Evolutionary conservation across 2,329 filamentous ascomycete species (phyloP).

Genomic region (Pseudonectria foliicola): DNA sequence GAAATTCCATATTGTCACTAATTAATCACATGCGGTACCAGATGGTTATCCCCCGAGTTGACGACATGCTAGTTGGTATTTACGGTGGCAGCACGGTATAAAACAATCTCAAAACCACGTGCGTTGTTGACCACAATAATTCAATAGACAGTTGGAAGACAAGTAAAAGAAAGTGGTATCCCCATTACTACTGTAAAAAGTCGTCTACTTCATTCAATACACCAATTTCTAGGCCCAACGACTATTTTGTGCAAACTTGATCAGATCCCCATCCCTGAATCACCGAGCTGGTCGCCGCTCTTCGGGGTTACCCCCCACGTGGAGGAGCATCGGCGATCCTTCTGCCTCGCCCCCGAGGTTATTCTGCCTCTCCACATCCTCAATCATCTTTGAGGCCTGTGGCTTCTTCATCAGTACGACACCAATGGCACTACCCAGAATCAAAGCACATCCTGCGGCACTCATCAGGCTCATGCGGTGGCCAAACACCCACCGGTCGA

Average conservation of each 20-base stretch:
- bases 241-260: background rate
- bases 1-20: too few relatives aligned
- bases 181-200: too few relatives aligned
- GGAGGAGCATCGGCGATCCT: constrained; percentile 33
- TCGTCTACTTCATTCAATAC: too few relatives aligned
- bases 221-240: too few relatives aligned
- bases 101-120: too few relatives aligned
- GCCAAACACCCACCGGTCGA: constrained; percentile 47
- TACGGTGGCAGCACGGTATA: too few relatives aligned
- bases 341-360: constrained; percentile 27
- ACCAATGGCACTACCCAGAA: constrained; percentile 46
- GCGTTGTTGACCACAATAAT: too few relatives aligned
- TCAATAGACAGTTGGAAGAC: too few relatives aligned
- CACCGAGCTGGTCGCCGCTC: constrained; percentile 10
- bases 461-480: constrained; percentile 43
- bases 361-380: constrained; percentile 29
- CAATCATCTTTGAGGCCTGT: constrained; percentile 18
- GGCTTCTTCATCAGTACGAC: constrained; percentile 39
- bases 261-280: background rate
- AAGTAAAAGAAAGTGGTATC: too few relatives aligned
- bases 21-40: too few relatives aligned
- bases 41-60: too few relatives aligned
- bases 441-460: constrained; percentile 43
- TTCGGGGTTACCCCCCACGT: constrained; percentile 20
- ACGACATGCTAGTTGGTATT: too few relatives aligned